Evolutionary conservation across 108 stramenopile genomes (phyloP).

Genomic region (Epipyxis sp.): DNA sequence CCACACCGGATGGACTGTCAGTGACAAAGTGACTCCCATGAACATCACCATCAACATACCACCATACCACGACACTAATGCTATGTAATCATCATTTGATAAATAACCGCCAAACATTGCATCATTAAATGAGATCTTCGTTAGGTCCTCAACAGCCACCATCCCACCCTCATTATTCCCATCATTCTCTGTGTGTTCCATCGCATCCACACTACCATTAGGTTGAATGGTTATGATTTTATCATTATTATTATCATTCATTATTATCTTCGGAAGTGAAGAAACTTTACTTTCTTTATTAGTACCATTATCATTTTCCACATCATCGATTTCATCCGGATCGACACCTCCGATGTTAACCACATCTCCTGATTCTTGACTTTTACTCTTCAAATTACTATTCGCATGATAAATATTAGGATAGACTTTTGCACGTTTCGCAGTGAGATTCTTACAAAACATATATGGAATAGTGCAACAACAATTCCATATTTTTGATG

Average conservation of each 20-base stretch:
- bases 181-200: not conserved
- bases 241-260: no score
- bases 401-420: not conserved
- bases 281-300: not conserved
- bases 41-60: slow-evolving; percentile 17
- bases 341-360: not conserved
- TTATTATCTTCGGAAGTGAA: not conserved
- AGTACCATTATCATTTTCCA: not conserved
- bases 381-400: not conserved
- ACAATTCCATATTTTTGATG: no score
- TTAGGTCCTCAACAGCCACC: not conserved
- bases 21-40: not conserved
- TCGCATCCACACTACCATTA: not conserved
- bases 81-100: not conserved
- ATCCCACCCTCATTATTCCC: not conserved
- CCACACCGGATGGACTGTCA: not conserved
- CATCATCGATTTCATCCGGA: not conserved
- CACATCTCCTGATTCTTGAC: not conserved
- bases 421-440: not conserved
- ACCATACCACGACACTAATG: not conserved
- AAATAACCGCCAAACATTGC: not conserved
- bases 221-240: no score
- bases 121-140: slow-evolving; percentile 3
- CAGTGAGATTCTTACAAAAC: not conserved
- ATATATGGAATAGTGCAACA: no score